phyloP scores from a whole-genome alignment of 768 basidiomycete genomes.

The Amanita jacksonii region DNA sequence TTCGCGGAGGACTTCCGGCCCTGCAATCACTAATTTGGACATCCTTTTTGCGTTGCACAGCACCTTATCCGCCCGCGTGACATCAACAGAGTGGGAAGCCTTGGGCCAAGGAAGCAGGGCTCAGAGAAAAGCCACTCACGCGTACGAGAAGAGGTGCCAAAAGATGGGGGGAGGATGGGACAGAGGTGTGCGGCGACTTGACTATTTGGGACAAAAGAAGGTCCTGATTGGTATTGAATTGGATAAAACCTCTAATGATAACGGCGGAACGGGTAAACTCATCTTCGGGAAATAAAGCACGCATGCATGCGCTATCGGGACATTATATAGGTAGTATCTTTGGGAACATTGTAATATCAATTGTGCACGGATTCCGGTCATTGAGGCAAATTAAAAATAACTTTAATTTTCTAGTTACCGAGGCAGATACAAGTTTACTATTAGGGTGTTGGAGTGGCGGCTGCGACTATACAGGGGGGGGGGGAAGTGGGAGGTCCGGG shows the following conservation, averaged over 20 bases:
- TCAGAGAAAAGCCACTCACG: constrained; percentile 49
- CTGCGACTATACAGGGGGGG: not conserved
- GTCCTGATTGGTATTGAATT: constrained; percentile 53
- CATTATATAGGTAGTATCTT: not conserved
- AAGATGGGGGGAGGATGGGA: constrained; percentile 60
- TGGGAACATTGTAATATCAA: constrained; percentile 2
- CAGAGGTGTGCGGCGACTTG: constrained; percentile 55
- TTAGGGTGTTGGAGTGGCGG: no score
- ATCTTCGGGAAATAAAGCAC: constrained; percentile 5
- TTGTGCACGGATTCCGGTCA: not conserved
- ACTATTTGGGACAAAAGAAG: constrained; percentile 57
- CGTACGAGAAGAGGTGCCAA: constrained; percentile 54
- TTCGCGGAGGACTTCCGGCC: not conserved
- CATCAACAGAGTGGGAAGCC: constrained; percentile 54
- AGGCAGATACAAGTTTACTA: not conserved
- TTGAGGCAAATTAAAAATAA: not conserved
- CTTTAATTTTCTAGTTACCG: not conserved
- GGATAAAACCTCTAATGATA: constrained; percentile 7
- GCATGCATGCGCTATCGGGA: not conserved
- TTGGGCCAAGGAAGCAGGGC: constrained; percentile 45
- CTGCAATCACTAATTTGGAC: constrained; percentile 47
- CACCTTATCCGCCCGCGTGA: constrained; percentile 46
- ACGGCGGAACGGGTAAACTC: constrained; percentile 5
- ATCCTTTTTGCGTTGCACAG: constrained; percentile 51
- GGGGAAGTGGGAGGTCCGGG: not conserved